These are phyloP conservation scores for Aleurites moluccanus DNA, from an alignment of 441 rosid genomes.

Conservation along the genomic window DNA sequence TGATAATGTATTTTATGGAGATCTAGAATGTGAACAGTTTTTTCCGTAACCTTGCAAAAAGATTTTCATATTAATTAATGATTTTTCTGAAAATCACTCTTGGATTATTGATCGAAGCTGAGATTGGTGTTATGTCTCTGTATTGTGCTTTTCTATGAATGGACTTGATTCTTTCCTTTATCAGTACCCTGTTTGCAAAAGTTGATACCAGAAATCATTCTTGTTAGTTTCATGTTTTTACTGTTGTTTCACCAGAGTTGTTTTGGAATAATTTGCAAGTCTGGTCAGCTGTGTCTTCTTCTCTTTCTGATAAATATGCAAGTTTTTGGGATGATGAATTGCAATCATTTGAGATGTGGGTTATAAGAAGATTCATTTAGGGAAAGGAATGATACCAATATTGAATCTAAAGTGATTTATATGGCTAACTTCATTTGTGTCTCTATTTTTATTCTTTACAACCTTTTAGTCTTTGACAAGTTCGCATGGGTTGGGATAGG, in stretches of 20 bases:
- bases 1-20: neutral
- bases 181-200: neutral
- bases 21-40: neutral
- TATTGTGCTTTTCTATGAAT: neutral
- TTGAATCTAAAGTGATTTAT: neutral
- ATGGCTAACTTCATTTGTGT: neutral
- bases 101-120: neutral
- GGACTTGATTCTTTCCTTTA: constrained; percentile 5
- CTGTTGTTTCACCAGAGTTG: neutral
- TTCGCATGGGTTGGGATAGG: neutral
- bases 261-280: neutral
- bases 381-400: neutral
- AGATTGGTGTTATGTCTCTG: neutral
- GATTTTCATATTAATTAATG: neutral
- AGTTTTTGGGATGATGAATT: neutral
- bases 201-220: neutral
- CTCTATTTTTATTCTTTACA: neutral
- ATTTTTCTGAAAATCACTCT: neutral
- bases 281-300: neutral
- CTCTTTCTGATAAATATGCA: neutral
- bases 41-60: neutral
- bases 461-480: neutral
- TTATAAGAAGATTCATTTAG: neutral
- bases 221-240: neutral
- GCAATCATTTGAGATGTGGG: neutral